Base-by-base conservation (phyloP, 371 early-diverging fungal species). In the Sporodiniella umbellata region DNA sequence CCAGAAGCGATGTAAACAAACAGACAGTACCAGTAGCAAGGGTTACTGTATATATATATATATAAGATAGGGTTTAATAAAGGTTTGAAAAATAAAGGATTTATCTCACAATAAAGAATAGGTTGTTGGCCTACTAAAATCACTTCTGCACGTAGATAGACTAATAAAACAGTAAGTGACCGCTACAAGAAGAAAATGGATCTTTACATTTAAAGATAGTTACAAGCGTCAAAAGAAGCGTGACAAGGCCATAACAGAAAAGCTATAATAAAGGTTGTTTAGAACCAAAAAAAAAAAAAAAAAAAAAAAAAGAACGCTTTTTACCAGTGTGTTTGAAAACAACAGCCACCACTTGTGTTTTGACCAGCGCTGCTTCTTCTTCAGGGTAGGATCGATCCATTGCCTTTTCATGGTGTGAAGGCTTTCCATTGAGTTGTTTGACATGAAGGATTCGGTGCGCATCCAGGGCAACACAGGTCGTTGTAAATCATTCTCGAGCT, bases 241-340 rank as follows among this genome's bases (percentile, higher is more conserved):
- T 43, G 42, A 64, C 65, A 38, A 79, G 49, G 8, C 78, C 78
- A 45, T 78, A 76, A 8, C 58, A 59, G 28, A 83, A 70, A 10
- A 83, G 45, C 83, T 80, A 44, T 4, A n/a, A n/a, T n/a, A n/a
- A n/a, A n/a, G n/a, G n/a, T n/a, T n/a, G n/a, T n/a, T n/a, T n/a
- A n/a, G n/a, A n/a, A n/a, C n/a, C n/a, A n/a, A n/a, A n/a, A n/a
- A n/a, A n/a, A n/a, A n/a, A n/a, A n/a, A n/a, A n/a, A 24, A 42
- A 35, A 45, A 42, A 18, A 31, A 43, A 23, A 15, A 15, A 48
- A 54, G 28, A n/a, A 35, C 15, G 0, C 12, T 1, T 22, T 54
- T 52, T 75, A 80, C 80, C 45, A 80, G 21, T 6, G 78, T 78
- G 38, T 83, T 83, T 10, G 78, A 53, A 8, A 79, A 37, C 3